Evolutionary conservation across 1,284 basidiomycete species (phyloP), one percentile per base, ranked within the genome.

Genomic region (Rhizoctonia solani): DNA sequence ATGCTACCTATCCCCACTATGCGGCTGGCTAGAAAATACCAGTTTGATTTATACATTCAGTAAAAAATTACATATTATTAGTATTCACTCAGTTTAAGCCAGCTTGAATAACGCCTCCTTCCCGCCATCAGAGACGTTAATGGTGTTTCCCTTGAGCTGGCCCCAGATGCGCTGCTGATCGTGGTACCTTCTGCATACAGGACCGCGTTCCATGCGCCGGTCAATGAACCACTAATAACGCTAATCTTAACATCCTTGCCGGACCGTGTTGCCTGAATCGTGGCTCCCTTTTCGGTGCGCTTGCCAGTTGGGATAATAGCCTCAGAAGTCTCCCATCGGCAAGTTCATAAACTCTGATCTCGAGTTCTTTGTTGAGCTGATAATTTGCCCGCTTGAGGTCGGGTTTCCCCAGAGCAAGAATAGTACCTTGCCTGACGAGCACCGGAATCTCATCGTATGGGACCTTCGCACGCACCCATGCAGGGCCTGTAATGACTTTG

Each of bases 321-420:
- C 53, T 78, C 73, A 4, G 81, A 78, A 14, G 73, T 73, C 67
- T 80, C 75, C 81, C 82, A 27, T 82, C 81, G 14, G 75, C 78
- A 30, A 86, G 73, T 71, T 82, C 81, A 72, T 87, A 88, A 23
- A 82, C 76, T 42, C 81, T 78, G 19, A 86, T 76, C 69, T 86
- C 82, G 39, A 88, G 70, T 21, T 78, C 77, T 68, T 81, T 75
- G 59, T 79, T 78, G 65, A 85, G 84, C 39, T 86, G 82, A 72
- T 90, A 90, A 74, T 90, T 88, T 2, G 88, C 87, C 8, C 82
- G 79, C n/a, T 81, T 81, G 14, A 79, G 77, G 11, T 80, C 80
- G 14, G 76, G 73, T 1, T 86, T 83, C 1, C 87, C 88, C 8
- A 89, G 79, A 41, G 81, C 76, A 21, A 88, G 75, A 14, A 87